Percentiles rank a stretch among this genome's conserved stretches.
Evolutionary conservation across 768 basidiomycete species (phyloP).

Genomic region (Auricularia sp.): DNA sequence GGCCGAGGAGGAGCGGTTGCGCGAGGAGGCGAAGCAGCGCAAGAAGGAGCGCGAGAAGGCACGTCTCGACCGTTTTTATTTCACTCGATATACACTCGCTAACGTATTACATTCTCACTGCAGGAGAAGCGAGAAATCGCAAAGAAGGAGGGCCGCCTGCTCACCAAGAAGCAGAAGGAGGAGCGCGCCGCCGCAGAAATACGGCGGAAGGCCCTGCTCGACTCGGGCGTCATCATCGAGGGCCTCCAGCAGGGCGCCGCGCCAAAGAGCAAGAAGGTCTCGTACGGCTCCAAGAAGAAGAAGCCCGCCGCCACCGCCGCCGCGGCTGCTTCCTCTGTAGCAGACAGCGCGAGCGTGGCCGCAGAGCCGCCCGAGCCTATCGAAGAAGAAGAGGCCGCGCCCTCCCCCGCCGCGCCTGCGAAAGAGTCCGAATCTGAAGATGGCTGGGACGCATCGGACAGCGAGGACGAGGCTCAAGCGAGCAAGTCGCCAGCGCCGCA

Average conservation of each 20-base stretch:
- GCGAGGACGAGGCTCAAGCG: slow-evolving; percentile 39
- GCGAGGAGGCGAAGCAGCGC: slow-evolving; percentile 75
- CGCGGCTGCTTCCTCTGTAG: slow-evolving; percentile 8
- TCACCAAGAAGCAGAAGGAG: slow-evolving; percentile 97
- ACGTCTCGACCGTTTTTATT: slow-evolving; percentile 4
- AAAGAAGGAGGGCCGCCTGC: slow-evolving; percentile 85
- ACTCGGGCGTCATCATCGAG: slow-evolving; percentile 82
- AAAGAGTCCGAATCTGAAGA: slow-evolving; percentile 17
- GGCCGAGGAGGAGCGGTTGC: slow-evolving; percentile 66
- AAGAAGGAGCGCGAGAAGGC: slow-evolving; percentile 88
- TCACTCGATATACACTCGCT: slow-evolving; percentile 4
- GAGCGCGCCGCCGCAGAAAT: slow-evolving; percentile 86
- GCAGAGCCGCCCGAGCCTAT: slow-evolving; percentile 20
- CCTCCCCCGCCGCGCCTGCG: slow-evolving; percentile 10
- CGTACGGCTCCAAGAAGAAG: slow-evolving; percentile 23
- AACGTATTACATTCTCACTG: not conserved
- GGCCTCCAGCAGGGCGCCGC: slow-evolving; percentile 52
- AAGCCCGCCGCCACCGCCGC: not conserved
- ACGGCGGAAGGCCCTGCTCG: slow-evolving; percentile 80
- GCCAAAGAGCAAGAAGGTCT: slow-evolving; percentile 54
- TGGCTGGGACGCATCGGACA: slow-evolving; percentile 29
- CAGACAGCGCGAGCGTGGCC: slow-evolving; percentile 4
- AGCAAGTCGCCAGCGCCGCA: slow-evolving; percentile 10
- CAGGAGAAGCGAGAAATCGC: slow-evolving; percentile 83
- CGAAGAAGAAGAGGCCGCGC: slow-evolving; percentile 25